Evolutionary conservation across 352 stramenopile species (phyloP), one percentile per base, ranked within the genome.

Genomic region (Hyaloperonospora arabidopsidis): DNA sequence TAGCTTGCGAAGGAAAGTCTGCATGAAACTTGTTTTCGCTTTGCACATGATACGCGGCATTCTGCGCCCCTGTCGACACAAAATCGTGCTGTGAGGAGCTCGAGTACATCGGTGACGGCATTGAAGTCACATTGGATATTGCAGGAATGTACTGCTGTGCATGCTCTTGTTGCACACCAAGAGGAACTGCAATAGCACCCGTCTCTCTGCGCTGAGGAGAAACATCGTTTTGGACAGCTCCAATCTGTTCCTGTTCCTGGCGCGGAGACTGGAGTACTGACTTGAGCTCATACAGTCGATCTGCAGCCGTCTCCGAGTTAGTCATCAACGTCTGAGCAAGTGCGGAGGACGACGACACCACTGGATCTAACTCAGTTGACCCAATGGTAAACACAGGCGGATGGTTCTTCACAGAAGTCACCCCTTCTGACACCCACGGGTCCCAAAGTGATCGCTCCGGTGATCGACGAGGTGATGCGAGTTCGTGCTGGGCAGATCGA

Each of bases 401-500:
- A 19, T 65, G 52, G 14, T 66, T 65, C 22, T 67, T 70, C 69
- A 76, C 63, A 0, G 67, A 58, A 1, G 67, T 74, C 11, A 57
- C 59, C 10, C 61, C 59, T 29, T 59, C 67, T 12, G 70, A 74
- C 11, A 64, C 70, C 70, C 70, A 79, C 17, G 70, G 70, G 49
- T 74, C 61, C 70, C 70, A 79, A 23, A 79, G 52, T n/a, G 70
- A 61, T 38, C 43, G 56, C 28, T 70, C 72, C 10, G 59, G 54
- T 15, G 56, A 61, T 35, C 63, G 50, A 60, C 59, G 47, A 60
- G 66, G 64, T 23, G 65, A 76, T 49, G 56, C 36, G 15, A 70
- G 52, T 29, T 47, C 60, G 41, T 63, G 68, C 40, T 53, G 45
- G 13, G 35, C 43, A 49, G 52, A 28, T 19, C 54, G 53, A 32